A percentile compares a stretch with the other conserved stretches of the same genome.
Conservation (phyloP, 2,329 filamentous ascomycete genomes). For the Alternaria sp. region DNA sequence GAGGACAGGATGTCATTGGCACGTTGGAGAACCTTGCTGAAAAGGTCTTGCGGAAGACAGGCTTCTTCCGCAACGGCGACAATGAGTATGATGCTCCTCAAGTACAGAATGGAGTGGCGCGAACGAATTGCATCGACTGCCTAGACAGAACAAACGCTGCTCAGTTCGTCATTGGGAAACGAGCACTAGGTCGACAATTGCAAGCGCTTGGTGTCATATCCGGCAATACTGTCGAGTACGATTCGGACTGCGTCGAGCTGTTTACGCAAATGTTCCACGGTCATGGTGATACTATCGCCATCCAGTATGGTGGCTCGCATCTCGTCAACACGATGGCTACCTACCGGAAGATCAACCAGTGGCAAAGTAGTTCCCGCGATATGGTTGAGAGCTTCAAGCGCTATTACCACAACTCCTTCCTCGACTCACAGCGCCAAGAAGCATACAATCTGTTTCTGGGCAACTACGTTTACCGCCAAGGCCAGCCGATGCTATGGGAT, state of each 20-base stretch:
- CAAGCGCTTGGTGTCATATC: constrained; percentile 88
- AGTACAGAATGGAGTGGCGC: constrained; percentile 88
- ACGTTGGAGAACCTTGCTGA: constrained; percentile 90
- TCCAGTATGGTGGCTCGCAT: constrained; percentile 97
- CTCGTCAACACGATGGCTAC: constrained; percentile 99
- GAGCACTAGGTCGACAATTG: constrained; percentile 88
- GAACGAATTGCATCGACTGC: constrained; percentile 98
- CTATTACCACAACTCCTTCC: constrained; percentile 98
- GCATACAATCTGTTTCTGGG: constrained; percentile 97
- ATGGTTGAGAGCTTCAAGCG: constrained; percentile 99
- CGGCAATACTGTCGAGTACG: constrained; percentile 81
- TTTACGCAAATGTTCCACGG: constrained; percentile 98
- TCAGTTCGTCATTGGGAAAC: constrained; percentile 96
- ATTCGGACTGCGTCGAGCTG: constrained; percentile 93
- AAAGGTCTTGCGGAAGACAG: constrained; percentile 81
- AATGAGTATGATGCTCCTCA: constrained; percentile 67
- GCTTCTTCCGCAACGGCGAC: constrained; percentile 94
- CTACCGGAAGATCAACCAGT: constrained; percentile 98
- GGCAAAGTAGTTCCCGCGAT: constrained; percentile 95
- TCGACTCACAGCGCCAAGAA: constrained; percentile 97
- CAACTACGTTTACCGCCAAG: constrained; percentile 87
- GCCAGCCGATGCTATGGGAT: constrained; percentile 96
- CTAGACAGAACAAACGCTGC: constrained; percentile 96
- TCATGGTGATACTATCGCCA: constrained; percentile 95
- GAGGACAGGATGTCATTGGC: constrained; percentile 91